Base-by-base conservation (phyloP, 2,329 filamentous ascomycete genomes). In the Verticillium dahliae region DNA sequence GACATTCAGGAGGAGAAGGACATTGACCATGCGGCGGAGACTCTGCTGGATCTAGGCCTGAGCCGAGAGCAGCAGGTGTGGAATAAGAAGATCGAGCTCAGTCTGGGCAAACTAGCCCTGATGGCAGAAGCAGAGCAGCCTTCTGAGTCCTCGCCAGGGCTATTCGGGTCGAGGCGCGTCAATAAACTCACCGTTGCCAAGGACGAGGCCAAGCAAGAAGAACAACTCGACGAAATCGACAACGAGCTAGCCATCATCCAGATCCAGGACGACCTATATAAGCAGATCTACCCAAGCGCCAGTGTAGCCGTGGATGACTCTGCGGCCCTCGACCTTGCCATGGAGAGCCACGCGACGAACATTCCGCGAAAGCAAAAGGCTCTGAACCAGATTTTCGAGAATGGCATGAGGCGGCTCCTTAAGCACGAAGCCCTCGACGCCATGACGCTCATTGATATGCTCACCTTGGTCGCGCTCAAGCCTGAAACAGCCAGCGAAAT, bases 51-150 rank as follows among this genome's bases (percentile, higher is more conserved):
- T 7, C 81, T 93, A 22, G 92, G 91, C 0, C 78, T 88, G 22
- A 81, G 82, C 58, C 85, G 86, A 60, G 93, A 97, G 73, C 84
- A 86, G 59, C 89, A 93, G 68, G 77, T 95, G 4, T 98, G 94
- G 94, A 92, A 87, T 76, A 96, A 96, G 78, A 95, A 96, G 74
- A 90, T 97, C 38, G 90, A 98, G 74, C 79, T 98, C 33, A 96
- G 92, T 63, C 81, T 99, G 45, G 90, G 91, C 39, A 98, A 97
- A 75, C 81, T 99, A 56, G 85, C 89, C 15, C 81, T 87, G 60
- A 76, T 97, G 66, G 91, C 91, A 15, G 85, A 87, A 41, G 80
- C 77, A 7, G 74, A 77, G 59, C 70, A 68, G 62, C 69, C 67
- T 38, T 50, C 41, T 50, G 64, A 63, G 18, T 27, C 66, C 56